These are phyloP conservation scores for Torulaspora franciscae DNA, from an alignment of 805 yeast genomes.

Conservation along the genomic window DNA sequence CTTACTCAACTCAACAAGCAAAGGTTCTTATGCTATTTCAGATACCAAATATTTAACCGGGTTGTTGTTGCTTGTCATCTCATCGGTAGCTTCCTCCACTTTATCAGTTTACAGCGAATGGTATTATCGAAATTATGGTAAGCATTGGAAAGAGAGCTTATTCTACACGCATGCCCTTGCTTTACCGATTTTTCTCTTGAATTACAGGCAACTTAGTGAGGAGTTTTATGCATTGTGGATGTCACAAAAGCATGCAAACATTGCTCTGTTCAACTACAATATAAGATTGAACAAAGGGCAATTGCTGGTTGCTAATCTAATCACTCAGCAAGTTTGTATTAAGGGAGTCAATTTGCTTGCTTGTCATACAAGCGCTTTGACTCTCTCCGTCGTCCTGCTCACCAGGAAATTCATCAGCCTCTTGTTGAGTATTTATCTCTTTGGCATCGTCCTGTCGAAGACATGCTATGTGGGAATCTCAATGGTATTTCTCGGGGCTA, in stretches of 20 bases:
- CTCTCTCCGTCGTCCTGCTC: constrained; percentile 56
- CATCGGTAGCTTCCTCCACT: constrained; percentile 46
- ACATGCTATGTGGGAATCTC: constrained; percentile 45
- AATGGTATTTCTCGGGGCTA: constrained; percentile 53
- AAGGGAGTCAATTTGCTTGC: constrained; percentile 63
- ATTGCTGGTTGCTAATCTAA: constrained; percentile 40
- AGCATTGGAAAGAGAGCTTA: constrained; percentile 59
- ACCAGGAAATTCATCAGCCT: constrained; percentile 60
- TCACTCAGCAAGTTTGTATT: constrained; percentile 59
- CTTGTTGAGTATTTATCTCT: constrained; percentile 49
- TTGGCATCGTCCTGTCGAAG: constrained; percentile 42
- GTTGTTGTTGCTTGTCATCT: constrained; percentile 38
- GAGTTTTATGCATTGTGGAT: constrained; percentile 30
- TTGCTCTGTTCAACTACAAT: constrained; percentile 10
- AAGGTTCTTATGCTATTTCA: not conserved
- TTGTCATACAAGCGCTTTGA: constrained; percentile 53
- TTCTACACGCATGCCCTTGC: constrained; percentile 57
- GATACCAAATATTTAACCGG: constrained; percentile 24
- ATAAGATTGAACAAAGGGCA: constrained; percentile 17
- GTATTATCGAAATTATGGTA: constrained; percentile 47
- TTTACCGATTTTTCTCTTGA: constrained; percentile 47
- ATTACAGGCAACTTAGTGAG: constrained; percentile 31
- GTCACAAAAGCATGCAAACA: constrained; percentile 11
- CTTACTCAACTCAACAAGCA: not conserved
- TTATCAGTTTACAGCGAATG: constrained; percentile 55